Base-by-base conservation (phyloP, 1,284 basidiomycete species). In the Fomes fomentarius region DNA sequence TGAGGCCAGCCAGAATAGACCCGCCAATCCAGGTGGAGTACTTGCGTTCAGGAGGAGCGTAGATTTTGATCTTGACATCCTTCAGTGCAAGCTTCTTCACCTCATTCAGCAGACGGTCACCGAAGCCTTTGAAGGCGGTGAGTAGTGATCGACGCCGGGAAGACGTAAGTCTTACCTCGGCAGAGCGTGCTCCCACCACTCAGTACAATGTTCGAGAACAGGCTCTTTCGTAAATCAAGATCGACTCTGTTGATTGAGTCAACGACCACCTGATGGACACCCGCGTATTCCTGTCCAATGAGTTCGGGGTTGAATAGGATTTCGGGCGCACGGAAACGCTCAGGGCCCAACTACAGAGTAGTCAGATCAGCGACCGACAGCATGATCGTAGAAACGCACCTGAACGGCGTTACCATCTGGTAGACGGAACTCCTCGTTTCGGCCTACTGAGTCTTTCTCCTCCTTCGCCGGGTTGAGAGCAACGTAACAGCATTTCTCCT, bases 11-110 rank as follows among this genome's bases (percentile, higher is more conserved):
- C 50, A 98, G 76, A 69, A 97, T 97, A 54, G 93, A 95, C 4
- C 96, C 96, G 48, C 97, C 97, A 65, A 99, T 99, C 97, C 97
- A 99, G 22, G 96, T 99, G 17, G 95, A 96, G 74, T 99, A 99
- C 76, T 99, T 99, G 60, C 97, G 88, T 74, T 99, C 97, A n/a
- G 97, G 97, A 26, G 97, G 97, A 12, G 97, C 97, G 65, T 94
- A 98, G 67, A 99, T 99, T 79, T 98, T 98, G 75, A 99, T 95
- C 80, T 98, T 98, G 69, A 96, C 87, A 64, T 99, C 97, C 68
- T 97, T 95, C 62, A 98, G 74, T n/a, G 95, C 93, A 42, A 98
- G 78, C 75, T 93, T 95, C 80, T 98, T 98, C 48, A 97, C 91
- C 75, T 99, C 97, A 66, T 93, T 92, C 54, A 99, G 77, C 56